These are phyloP conservation scores for Cinnamomum chago DNA, from an alignment of 164 flowering plant species.

Conservation along the genomic window DNA sequence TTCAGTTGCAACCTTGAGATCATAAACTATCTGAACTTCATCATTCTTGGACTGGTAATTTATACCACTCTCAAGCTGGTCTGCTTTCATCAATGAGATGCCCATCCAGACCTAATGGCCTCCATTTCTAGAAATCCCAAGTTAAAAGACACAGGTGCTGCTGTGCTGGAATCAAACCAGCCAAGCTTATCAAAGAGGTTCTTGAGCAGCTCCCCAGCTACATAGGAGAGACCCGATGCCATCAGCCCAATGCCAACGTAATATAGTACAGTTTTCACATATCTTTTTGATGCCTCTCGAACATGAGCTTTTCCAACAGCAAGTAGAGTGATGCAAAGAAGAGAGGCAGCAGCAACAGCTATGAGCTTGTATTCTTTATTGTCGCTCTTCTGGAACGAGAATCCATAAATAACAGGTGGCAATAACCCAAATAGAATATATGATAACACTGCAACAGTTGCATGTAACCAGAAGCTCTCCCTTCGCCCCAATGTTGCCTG, in stretches of 20 bases:
- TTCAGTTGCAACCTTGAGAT: background rate
- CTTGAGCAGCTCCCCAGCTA: slow-evolving; percentile 23
- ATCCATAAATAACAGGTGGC: slow-evolving; percentile 46
- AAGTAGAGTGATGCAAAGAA: slow-evolving; percentile 42
- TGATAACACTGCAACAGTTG: slow-evolving; percentile 45
- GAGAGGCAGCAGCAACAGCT: slow-evolving; percentile 37
- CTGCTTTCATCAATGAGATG: slow-evolving; percentile 3
- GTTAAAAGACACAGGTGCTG: background rate
- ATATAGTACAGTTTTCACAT: slow-evolving; percentile 27
- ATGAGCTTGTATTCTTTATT: slow-evolving; percentile 40
- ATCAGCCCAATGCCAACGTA: slow-evolving; percentile 18
- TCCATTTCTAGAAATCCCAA: background rate
- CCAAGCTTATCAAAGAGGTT: slow-evolving; percentile 26
- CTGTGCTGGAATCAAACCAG: slow-evolving; percentile 14
- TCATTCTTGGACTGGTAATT: background rate
- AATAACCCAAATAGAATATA: slow-evolving; percentile 50
- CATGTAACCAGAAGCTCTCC: slow-evolving; percentile 43
- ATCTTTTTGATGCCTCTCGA: slow-evolving; percentile 19
- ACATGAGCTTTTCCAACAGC: slow-evolving; percentile 37
- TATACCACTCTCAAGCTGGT: background rate
- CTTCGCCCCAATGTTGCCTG: slow-evolving; percentile 48
- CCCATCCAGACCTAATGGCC: slow-evolving; percentile 8
- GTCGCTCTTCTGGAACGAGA: slow-evolving; percentile 37
- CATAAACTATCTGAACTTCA: background rate
- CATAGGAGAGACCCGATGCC: slow-evolving; percentile 35